A percentile compares a stretch with the other conserved stretches of the same genome.
phyloP scores from a whole-genome alignment of 306 rosid genomes.

The Vigna unguiculata region DNA sequence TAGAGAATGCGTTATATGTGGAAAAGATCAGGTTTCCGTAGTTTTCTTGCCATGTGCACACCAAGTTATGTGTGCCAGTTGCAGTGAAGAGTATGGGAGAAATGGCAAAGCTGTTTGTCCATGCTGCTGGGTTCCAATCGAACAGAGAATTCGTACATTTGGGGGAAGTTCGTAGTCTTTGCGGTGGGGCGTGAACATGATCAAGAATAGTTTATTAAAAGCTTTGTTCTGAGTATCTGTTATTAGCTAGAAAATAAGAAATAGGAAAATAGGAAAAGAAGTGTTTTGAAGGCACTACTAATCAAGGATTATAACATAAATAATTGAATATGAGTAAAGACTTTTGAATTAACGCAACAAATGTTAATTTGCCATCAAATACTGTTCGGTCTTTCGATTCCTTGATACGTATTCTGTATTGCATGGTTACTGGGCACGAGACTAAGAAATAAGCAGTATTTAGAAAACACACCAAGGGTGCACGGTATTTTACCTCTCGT shows the following conservation, averaged over 20 bases:
- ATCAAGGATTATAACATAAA: background rate
- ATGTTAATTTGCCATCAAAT: background rate
- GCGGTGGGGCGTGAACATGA: constrained; percentile 42
- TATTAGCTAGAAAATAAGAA: constrained; percentile 36
- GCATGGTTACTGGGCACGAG: background rate
- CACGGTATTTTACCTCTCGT: background rate
- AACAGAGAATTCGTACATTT: constrained; percentile 81
- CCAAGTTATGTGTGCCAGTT: constrained; percentile 81
- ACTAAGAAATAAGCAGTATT: background rate
- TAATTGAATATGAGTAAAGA: background rate
- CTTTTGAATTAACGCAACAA: background rate
- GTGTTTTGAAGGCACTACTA: background rate
- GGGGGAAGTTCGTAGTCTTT: constrained; percentile 81
- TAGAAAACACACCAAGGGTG: background rate
- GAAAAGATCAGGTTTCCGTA: constrained; percentile 78
- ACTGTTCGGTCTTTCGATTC: too few relatives aligned
- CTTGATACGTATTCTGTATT: background rate
- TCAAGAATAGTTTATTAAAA: constrained; percentile 42
- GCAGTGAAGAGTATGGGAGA: constrained; percentile 74
- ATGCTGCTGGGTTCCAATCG: constrained; percentile 76
- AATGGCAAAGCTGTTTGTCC: constrained; percentile 82
- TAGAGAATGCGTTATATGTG: constrained; percentile 81
- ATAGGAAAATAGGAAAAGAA: background rate
- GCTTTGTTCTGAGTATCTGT: constrained; percentile 31
- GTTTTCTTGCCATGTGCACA: constrained; percentile 98